These are phyloP conservation scores for Marsdenia floribunda DNA, from an alignment of 257 asterid genomes.

Conservation along the genomic window DNA sequence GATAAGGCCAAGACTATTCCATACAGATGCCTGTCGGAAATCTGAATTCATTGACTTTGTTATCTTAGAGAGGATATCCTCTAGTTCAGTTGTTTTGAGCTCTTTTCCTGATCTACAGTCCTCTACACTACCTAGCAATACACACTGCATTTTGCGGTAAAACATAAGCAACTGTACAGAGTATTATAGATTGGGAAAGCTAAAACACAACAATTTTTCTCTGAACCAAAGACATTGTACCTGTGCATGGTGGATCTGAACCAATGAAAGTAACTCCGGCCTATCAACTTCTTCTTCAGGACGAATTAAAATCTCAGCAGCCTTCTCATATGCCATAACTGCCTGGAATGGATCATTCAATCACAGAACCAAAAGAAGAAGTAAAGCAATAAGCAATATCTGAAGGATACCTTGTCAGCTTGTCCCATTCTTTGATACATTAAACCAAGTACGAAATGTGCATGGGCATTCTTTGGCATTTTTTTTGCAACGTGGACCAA, in stretches of 20 bases:
- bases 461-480: conserved; percentile 96
- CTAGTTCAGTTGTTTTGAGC: conserved; percentile 75
- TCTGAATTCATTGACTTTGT: conserved; percentile 70
- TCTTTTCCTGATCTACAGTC: conserved; percentile 62
- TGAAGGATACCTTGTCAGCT: conserved; percentile 76
- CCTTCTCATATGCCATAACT: conserved; percentile 77
- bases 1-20: conserved; percentile 80
- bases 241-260: conserved; percentile 98
- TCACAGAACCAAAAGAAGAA: conserved; percentile 15
- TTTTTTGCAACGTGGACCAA: conserved; percentile 88
- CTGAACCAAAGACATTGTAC: conserved; percentile 21
- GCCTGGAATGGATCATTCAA: conserved; percentile 48
- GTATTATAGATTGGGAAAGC: conserved; percentile 14
- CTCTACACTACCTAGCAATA: conserved; percentile 75
- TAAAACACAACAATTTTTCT: not conserved
- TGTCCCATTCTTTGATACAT: conserved; percentile 99
- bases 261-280: conserved; percentile 88
- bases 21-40: conserved; percentile 80
- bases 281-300: conserved; percentile 93
- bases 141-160: conserved; percentile 50
- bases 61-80: conserved; percentile 65
- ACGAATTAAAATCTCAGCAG: conserved; percentile 85
- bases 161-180: not conserved
- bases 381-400: conserved; percentile 14
- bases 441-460: conserved; percentile 92